These are phyloP conservation scores for Cyberlindnera mycetangii DNA, from an alignment of 805 yeast genomes.

Conservation along the genomic window DNA sequence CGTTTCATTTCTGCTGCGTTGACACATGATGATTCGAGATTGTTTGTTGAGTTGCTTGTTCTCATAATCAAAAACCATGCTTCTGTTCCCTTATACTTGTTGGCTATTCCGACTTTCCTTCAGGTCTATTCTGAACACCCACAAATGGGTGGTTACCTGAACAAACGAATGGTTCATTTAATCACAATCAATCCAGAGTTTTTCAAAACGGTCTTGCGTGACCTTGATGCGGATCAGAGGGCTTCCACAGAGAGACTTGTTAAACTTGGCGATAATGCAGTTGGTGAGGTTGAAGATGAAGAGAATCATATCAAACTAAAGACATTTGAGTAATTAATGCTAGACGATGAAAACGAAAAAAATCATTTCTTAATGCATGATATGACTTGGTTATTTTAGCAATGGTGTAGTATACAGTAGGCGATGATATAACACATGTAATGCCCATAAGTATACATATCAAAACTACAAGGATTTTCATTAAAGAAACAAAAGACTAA, in stretches of 20 bases:
- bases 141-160: slow-evolving; percentile 37
- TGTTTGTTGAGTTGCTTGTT: slow-evolving; percentile 31
- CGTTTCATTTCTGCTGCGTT: slow-evolving; percentile 34
- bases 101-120: slow-evolving; percentile 39
- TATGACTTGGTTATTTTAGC: too few species aligned
- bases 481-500: too few species aligned
- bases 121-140: slow-evolving; percentile 22
- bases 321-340: slow-evolving; percentile 36
- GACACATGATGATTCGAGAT: slow-evolving; percentile 28
- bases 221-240: slow-evolving; percentile 40
- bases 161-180: slow-evolving; percentile 45
- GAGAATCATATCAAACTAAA: slow-evolving; percentile 49
- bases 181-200: slow-evolving; percentile 40
- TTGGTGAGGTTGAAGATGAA: slow-evolving; percentile 19
- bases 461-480: too few species aligned
- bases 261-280: slow-evolving; percentile 28
- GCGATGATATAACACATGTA: too few species aligned
- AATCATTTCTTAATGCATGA: too few species aligned
- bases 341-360: background rate
- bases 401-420: too few species aligned
- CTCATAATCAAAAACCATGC: slow-evolving; percentile 18
- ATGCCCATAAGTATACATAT: too few species aligned
- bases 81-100: slow-evolving; percentile 26
- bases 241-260: slow-evolving; percentile 41
- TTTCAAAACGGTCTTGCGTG: slow-evolving; percentile 48